phyloP scores from a whole-genome alignment of 140 eudicot genomes.

The Cichorium intybus region DNA sequence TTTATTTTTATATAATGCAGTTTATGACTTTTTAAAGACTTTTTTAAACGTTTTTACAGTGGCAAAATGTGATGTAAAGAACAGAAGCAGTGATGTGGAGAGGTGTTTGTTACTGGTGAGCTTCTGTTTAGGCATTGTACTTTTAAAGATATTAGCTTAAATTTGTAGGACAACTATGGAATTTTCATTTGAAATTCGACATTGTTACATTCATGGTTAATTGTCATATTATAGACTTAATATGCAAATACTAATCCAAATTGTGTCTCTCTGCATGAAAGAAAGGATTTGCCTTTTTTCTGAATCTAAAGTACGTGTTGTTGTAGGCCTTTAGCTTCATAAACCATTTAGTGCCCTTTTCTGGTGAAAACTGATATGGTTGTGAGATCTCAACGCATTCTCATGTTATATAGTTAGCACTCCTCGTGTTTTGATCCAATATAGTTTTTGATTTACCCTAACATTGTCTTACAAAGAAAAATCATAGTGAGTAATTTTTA shows the following conservation, averaged over 20 bases:
- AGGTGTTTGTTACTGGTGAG: too few relatives aligned
- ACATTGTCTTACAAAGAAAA: conserved; percentile 9
- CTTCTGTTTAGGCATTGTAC: too few relatives aligned
- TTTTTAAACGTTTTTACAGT: too few relatives aligned
- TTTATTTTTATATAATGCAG: too few relatives aligned
- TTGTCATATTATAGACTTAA: not conserved
- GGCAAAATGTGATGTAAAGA: too few relatives aligned
- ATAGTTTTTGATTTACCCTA: not conserved
- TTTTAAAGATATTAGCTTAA: too few relatives aligned
- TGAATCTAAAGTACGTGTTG: not conserved
- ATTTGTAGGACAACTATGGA: too few relatives aligned
- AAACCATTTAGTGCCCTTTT: not conserved
- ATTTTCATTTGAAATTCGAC: too few relatives aligned
- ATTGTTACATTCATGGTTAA: not conserved
- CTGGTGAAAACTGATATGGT: not conserved
- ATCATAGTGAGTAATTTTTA: not conserved
- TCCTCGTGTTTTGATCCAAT: not conserved
- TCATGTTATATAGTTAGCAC: not conserved
- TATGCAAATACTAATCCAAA: not conserved
- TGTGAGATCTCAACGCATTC: not conserved
- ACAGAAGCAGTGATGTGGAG: too few relatives aligned
- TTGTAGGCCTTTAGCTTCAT: conserved; percentile 1
- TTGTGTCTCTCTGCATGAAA: not conserved
- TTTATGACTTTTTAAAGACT: too few relatives aligned
- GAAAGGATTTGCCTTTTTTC: not conserved